Percentiles rank a stretch among this genome's conserved stretches.
Conservation (phyloP, 345 rosid species). For the Acer campestre region DNA sequence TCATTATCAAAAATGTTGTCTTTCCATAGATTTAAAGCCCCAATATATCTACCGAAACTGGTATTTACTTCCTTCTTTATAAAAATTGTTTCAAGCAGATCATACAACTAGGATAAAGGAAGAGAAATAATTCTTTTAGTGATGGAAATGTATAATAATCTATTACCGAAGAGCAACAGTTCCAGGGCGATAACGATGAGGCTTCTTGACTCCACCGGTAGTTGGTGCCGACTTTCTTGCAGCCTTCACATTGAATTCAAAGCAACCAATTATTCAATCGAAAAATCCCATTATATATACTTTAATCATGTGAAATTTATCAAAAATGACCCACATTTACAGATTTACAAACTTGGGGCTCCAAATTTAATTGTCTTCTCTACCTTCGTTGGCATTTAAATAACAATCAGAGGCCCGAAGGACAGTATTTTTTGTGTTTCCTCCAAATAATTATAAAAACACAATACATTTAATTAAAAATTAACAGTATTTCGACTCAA, state of each 20-base stretch:
- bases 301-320: too few species aligned
- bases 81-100: neutral
- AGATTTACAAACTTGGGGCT: too few species aligned
- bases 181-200: constrained; percentile 59
- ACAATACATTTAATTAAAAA: neutral
- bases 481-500: too few species aligned
- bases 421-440: too few species aligned
- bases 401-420: too few species aligned
- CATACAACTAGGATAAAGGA: neutral
- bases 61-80: too few species aligned
- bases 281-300: too few species aligned
- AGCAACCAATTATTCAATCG: neutral
- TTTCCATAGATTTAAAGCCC: neutral
- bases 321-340: too few species aligned
- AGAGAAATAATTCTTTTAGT: too few species aligned
- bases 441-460: too few species aligned
- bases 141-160: neutral
- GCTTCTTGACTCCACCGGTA: constrained; percentile 68
- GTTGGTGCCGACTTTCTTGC: constrained; percentile 67
- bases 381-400: too few species aligned
- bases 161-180: constrained; percentile 56
- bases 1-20: neutral
- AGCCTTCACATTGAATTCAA: constrained; percentile 35
- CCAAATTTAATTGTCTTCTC: too few species aligned
- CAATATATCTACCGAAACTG: neutral